A percentile compares a stretch with the other conserved stretches of the same genome.
These are phyloP conservation scores for Lactuca sativa DNA, from an alignment of 129 eudicot genomes.

Conservation along the genomic window DNA sequence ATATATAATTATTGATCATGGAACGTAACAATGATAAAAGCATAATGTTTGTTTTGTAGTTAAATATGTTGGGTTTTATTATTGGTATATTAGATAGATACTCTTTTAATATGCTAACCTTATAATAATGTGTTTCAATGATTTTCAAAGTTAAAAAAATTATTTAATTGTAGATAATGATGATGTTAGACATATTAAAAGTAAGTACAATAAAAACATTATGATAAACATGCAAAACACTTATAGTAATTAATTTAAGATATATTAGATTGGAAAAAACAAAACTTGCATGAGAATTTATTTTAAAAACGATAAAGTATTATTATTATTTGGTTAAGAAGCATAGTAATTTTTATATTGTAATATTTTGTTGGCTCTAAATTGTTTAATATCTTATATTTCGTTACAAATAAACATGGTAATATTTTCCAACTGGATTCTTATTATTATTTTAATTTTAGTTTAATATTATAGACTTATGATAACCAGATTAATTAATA, in stretches of 20 bases:
- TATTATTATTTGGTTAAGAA: slow-evolving; percentile 2
- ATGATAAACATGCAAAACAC: slow-evolving; percentile 21
- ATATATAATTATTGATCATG: background rate
- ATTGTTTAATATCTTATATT: background rate
- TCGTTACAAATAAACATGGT: slow-evolving; percentile 6
- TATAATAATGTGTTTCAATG: slow-evolving; percentile 23
- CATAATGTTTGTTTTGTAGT: background rate
- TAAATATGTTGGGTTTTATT: background rate
- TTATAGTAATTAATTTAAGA: slow-evolving; percentile 21
- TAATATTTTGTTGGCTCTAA: background rate
- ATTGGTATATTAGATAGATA: slow-evolving; percentile 14
- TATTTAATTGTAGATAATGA: slow-evolving; percentile 16
- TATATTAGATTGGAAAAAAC: slow-evolving; percentile 12
- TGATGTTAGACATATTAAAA: slow-evolving; percentile 20
- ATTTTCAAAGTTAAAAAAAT: slow-evolving; percentile 20
- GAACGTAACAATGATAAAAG: background rate
- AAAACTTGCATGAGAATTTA: background rate
- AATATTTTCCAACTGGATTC: background rate
- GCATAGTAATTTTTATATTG: background rate
- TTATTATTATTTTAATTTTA: background rate
- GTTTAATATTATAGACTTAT: slow-evolving; percentile 12
- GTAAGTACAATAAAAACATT: slow-evolving; percentile 23
- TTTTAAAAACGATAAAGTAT: slow-evolving; percentile 7
- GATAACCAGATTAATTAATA: slow-evolving; percentile 4
- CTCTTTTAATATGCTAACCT: slow-evolving; percentile 16